phyloP scores from a whole-genome alignment of 1,284 basidiomycete species.

The Rhizopogon parksii region DNA sequence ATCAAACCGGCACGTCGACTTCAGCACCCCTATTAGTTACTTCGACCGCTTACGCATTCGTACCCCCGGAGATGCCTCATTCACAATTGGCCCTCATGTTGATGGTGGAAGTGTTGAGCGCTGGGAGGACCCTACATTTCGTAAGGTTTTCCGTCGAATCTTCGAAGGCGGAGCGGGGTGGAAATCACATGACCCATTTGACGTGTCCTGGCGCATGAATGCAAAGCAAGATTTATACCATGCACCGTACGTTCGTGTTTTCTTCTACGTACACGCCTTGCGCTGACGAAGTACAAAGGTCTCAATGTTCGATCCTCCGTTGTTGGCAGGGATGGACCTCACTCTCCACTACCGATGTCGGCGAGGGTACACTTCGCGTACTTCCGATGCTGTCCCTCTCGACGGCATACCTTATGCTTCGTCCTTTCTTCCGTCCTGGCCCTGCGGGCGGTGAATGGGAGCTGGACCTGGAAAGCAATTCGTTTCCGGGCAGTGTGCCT shows the following conservation, averaged over 20 bases:
- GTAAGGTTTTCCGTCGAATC: constrained; percentile 51
- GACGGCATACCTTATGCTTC: constrained; percentile 65
- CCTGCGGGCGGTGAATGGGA: constrained; percentile 51
- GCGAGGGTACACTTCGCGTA: constrained; percentile 62
- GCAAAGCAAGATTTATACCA: constrained; percentile 54
- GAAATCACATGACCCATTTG: constrained; percentile 54
- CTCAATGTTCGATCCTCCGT: constrained; percentile 70
- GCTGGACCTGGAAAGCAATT: constrained; percentile 48
- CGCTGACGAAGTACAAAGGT: constrained; percentile 27
- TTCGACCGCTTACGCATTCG: constrained; percentile 73
- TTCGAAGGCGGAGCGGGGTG: constrained; percentile 44
- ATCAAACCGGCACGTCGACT: constrained; percentile 35
- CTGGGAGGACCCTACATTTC: constrained; percentile 68
- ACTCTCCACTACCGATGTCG: constrained; percentile 53
- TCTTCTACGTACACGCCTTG: not conserved
- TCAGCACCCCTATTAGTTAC: constrained; percentile 61
- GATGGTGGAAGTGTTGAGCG: constrained; percentile 73
- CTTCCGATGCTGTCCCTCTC: constrained; percentile 50
- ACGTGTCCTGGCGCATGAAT: constrained; percentile 43
- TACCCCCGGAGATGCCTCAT: constrained; percentile 59
- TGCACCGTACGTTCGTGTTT: constrained; percentile 32
- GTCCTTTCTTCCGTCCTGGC: constrained; percentile 63
- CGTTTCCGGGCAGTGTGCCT: constrained; percentile 58
- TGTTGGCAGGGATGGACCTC: constrained; percentile 75
- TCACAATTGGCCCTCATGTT: constrained; percentile 64